A percentile compares a stretch with the other conserved stretches of the same genome.
These are phyloP conservation scores for Nidularia sp. DNA, from an alignment of 768 basidiomycete genomes.

Conservation along the genomic window DNA sequence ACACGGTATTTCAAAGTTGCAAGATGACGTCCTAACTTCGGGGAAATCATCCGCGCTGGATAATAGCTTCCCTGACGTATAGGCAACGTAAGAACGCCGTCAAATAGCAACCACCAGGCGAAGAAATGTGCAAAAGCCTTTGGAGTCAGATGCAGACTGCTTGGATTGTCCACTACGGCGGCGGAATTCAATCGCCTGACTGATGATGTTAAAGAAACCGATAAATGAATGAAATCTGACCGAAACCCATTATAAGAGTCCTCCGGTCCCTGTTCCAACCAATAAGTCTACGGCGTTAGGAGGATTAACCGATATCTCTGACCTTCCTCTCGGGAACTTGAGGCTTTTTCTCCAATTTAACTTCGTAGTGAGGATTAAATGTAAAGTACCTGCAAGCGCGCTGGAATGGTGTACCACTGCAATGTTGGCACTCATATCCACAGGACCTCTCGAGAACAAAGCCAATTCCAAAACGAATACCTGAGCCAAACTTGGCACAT, in stretches of 20 bases:
- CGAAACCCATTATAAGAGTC: conserved; percentile 90
- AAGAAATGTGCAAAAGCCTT: conserved; percentile 86
- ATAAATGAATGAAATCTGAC: conserved; percentile 91
- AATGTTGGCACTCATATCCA: conserved; percentile 58
- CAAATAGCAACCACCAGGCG: conserved; percentile 88
- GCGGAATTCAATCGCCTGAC: too few species aligned
- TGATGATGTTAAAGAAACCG: conserved; percentile 77
- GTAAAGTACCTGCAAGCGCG: conserved; percentile 77
- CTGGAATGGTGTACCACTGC: conserved; percentile 60
- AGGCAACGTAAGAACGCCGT: conserved; percentile 72
- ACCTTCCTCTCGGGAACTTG: conserved; percentile 43
- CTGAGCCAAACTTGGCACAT: conserved; percentile 79
- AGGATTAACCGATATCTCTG: conserved; percentile 8
- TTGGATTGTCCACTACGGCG: conserved; percentile 33
- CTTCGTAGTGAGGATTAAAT: conserved; percentile 77
- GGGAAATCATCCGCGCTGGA: conserved; percentile 65
- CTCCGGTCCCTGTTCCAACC: conserved; percentile 29
- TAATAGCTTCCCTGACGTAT: conserved; percentile 87
- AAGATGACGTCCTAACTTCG: conserved; percentile 84
- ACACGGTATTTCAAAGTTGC: conserved; percentile 92
- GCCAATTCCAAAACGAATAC: conserved; percentile 85
- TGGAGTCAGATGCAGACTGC: conserved; percentile 82
- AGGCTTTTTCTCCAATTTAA: conserved; percentile 55
- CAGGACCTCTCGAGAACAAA: conserved; percentile 82
- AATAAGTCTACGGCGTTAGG: not conserved